These are phyloP conservation scores for Russula compacta DNA, from an alignment of 768 basidiomycete species.

Conservation along the genomic window DNA sequence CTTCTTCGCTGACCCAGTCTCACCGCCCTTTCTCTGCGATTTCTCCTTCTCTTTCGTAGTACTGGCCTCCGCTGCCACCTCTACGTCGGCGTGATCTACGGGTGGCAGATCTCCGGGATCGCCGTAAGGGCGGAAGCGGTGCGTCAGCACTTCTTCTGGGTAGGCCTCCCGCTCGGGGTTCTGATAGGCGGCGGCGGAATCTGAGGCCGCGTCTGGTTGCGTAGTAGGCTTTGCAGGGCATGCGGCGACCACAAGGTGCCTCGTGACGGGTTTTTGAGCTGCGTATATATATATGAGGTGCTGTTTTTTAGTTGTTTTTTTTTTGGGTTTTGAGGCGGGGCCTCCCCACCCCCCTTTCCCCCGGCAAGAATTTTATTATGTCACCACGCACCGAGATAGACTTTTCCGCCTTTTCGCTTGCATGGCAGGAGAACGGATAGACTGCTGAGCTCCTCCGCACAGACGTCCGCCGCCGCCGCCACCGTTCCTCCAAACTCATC, in stretches of 20 bases:
- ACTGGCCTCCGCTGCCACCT: background rate
- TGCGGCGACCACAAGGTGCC: conserved; percentile 11
- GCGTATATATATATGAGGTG: too few species aligned
- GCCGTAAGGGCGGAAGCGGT: conserved; percentile 18
- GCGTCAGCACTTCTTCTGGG: conserved; percentile 14
- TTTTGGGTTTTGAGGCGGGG: too few species aligned
- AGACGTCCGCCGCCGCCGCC: background rate
- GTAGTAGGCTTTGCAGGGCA: conserved; percentile 11
- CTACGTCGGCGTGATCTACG: background rate
- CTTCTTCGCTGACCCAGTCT: conserved; percentile 11
- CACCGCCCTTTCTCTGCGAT: conserved; percentile 9
- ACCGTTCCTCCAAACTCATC: background rate
- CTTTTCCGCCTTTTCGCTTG: conserved; percentile 14
- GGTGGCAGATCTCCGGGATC: conserved; percentile 3
- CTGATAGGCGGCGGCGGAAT: background rate
- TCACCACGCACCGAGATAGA: conserved; percentile 14
- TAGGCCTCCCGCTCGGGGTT: conserved; percentile 17
- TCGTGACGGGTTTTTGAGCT: conserved; percentile 14
- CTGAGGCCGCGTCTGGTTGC: background rate
- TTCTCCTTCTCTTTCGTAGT: background rate
- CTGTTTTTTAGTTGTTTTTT: too few species aligned
- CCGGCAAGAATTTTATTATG: too few species aligned
- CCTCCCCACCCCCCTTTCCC: too few species aligned
- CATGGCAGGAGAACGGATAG: conserved; percentile 17
- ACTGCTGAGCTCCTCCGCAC: conserved; percentile 16